Conservation (phyloP, 176 grass and related monocot species). For the Paspalum notatum region DNA sequence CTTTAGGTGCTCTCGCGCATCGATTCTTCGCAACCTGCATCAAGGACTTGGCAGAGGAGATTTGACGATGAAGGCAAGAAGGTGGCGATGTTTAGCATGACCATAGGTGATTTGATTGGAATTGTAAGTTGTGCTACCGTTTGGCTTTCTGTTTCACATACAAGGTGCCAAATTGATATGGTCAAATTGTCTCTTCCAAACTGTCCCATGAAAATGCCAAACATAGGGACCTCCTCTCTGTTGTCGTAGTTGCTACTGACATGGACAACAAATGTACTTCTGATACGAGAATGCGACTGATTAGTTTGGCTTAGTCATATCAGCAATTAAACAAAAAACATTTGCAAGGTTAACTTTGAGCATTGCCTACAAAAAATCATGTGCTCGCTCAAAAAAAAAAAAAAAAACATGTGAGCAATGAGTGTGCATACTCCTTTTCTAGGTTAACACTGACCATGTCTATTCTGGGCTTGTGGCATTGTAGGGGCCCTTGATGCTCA, state of each 20-base stretch:
- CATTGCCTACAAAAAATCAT: too few relatives aligned
- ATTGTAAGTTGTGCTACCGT: conserved; percentile 43
- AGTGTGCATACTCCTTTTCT: background rate
- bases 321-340: background rate
- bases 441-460: conserved; percentile 8
- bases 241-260: background rate
- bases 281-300: background rate
- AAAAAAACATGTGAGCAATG: background rate
- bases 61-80: conserved; percentile 73
- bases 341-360: background rate
- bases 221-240: background rate
- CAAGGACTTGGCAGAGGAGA: conserved; percentile 58
- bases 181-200: background rate
- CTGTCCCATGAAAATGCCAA: background rate
- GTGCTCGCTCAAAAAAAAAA: background rate
- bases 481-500: conserved; percentile 53
- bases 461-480: background rate
- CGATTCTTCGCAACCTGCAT: conserved; percentile 30
- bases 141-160: background rate
- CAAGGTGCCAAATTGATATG: background rate
- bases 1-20: conserved; percentile 23
- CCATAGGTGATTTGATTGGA: conserved; percentile 43
- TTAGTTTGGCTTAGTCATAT: background rate
- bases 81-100: conserved; percentile 43
- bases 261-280: background rate